Evolutionary conservation across 495 filamentous ascomycete species (phyloP).

Genomic region (Penicillium mononematosum): DNA sequence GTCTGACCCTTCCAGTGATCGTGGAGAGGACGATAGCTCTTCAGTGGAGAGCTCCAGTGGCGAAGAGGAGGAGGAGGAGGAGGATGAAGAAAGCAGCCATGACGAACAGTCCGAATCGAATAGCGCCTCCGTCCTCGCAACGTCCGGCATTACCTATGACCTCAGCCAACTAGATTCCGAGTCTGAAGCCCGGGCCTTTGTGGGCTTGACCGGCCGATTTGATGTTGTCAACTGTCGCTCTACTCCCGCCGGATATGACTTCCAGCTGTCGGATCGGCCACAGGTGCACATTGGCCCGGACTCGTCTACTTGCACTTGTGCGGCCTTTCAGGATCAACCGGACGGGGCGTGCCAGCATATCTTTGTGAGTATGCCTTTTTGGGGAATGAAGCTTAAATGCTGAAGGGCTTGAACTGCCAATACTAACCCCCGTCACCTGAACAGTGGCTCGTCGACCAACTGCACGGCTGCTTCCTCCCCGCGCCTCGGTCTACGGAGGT

Average conservation of each 20-base stretch:
- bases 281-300: conserved; percentile 33
- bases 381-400: background rate
- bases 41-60: conserved; percentile 14
- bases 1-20: conserved; percentile 22
- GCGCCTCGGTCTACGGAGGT: conserved; percentile 28
- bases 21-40: conserved; percentile 16
- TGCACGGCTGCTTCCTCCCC: conserved; percentile 37
- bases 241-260: conserved; percentile 34
- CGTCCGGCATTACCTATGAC: conserved; percentile 47
- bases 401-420: background rate
- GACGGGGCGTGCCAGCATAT: conserved; percentile 46
- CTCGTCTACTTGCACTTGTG: conserved; percentile 40
- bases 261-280: conserved; percentile 37
- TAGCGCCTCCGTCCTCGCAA: conserved; percentile 26
- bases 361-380: conserved; percentile 36
- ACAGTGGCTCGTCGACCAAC: conserved; percentile 49
- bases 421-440: conserved; percentile 4
- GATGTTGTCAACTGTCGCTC: conserved; percentile 38
- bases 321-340: conserved; percentile 31
- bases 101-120: conserved; percentile 26
- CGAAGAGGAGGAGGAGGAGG: conserved; percentile 14
- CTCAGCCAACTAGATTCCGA: conserved; percentile 36
- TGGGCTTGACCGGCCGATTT: conserved; percentile 38
- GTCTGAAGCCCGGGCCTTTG: conserved; percentile 35
- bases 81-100: conserved; percentile 17